Base-by-base conservation (phyloP, 305 asterid species). In the Rubia tinctorum region DNA sequence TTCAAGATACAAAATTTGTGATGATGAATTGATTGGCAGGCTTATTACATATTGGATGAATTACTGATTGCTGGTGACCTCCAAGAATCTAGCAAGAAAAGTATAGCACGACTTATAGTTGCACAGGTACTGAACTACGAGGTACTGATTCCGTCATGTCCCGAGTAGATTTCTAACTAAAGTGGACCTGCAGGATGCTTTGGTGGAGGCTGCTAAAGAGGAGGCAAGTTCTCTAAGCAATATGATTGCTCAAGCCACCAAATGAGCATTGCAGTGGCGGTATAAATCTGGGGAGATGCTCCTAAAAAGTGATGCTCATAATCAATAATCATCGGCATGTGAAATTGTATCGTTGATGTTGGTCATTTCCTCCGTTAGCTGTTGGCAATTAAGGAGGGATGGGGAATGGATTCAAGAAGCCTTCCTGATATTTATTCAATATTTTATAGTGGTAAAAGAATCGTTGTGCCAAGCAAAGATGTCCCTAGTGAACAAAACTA, bases 151-250 rank as follows among this genome's bases (percentile, higher is more conserved):
- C 79, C 34, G 81, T 67, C 43, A 61, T 69, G 4, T 67, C 43
- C 40, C 22, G 15, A 72, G 69, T 8, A 2, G n/a, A 73, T 53
- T 70, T 23, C 23, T 69, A 45, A 58, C 37, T 66, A 7, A n/a
- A 23, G 55, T 74, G 72, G 56, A 65, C 78, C 66, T 82, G 80
- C 79, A 95, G 99, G 99, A 95, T 85, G 89, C 99, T 69, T 85
- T 95, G 84, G 99, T 92, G 74, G 99, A 95, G 86, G 91, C 89
- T 49, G 97, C 99, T 67, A 95, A 95, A 86, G 99, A 95, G 86
- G 91, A 95, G 86, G 98, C 93, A 66, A 85, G 96, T 82, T 89
- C 98, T 63, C 67, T 95, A 39, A 88, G 98, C 82, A 90, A 89
- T 76, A 92, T 95, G 68, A 92, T 92, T 78, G 95, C 97, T 30